Conservation (phyloP, 129 eudicot genomes). For the Escallonia rubra region DNA sequence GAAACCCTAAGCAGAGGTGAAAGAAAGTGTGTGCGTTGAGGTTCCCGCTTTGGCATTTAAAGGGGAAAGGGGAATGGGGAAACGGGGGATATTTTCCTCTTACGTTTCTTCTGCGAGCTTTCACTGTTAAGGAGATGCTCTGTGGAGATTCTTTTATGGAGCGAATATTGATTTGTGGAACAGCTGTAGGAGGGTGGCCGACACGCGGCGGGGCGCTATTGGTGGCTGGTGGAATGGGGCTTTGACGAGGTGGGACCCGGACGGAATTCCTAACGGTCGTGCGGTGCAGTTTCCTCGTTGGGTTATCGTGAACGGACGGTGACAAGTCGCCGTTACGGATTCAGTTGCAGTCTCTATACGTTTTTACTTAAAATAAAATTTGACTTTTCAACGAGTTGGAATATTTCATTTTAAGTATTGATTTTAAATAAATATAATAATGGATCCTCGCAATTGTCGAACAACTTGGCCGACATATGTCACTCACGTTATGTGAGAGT, state of each 20-base stretch:
- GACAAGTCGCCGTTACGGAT: conserved; percentile 6
- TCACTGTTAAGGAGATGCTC: neutral
- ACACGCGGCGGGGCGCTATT: neutral
- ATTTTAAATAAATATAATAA: too few species aligned
- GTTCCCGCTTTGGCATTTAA: conserved; percentile 24
- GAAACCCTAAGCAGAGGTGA: conserved; percentile 20
- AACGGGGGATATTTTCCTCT: neutral
- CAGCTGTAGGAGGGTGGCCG: neutral
- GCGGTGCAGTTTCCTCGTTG: neutral
- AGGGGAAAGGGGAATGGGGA: conserved; percentile 1
- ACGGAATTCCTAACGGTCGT: neutral
- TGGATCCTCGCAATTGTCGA: too few species aligned
- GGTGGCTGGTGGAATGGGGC: neutral
- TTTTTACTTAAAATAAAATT: too few species aligned
- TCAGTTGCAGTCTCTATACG: too few species aligned
- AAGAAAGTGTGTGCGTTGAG: conserved; percentile 2
- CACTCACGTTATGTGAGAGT: too few species aligned
- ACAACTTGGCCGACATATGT: too few species aligned
- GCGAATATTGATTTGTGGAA: neutral
- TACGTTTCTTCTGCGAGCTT: neutral
- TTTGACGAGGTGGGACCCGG: neutral
- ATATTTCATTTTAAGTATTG: too few species aligned
- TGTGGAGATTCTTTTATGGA: neutral
- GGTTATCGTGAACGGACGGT: neutral
- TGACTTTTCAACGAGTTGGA: too few species aligned